Evolutionary conservation across 805 yeast genomes (phyloP).

Genomic region (Sugiyamaella chiloensis): DNA sequence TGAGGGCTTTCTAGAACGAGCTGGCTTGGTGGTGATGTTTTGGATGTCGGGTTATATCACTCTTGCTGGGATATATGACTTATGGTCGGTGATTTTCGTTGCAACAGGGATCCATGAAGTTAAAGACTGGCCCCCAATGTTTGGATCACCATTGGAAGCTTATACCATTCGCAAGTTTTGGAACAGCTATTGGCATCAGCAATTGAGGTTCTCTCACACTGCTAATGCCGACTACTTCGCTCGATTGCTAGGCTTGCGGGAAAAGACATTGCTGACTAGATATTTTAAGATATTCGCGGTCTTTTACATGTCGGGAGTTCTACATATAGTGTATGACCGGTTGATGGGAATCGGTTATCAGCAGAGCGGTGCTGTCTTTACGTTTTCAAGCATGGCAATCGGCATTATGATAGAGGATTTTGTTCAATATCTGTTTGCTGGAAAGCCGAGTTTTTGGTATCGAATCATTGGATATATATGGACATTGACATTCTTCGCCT

Average conservation of each 20-base stretch:
- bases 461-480: background rate
- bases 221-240: background rate
- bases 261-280: background rate
- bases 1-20: background rate
- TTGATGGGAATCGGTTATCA: background rate
- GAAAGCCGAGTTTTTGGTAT: background rate
- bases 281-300: background rate
- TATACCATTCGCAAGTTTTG: background rate
- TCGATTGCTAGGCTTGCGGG: background rate
- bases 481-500: background rate
- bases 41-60: background rate
- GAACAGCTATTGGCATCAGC: background rate
- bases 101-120: background rate
- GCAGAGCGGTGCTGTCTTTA: background rate
- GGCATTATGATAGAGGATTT: slow-evolving; percentile 2
- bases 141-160: background rate
- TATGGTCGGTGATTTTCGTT: background rate
- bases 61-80: background rate
- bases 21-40: background rate
- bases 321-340: background rate
- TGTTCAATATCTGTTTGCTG: background rate
- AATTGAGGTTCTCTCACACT: background rate
- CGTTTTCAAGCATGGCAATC: background rate
- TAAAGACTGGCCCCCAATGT: slow-evolving; percentile 1
- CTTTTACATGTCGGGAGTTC: background rate